These are phyloP conservation scores for Dryadomyces quercivorus DNA, from an alignment of 2,329 filamentous ascomycete genomes.

Conservation along the genomic window DNA sequence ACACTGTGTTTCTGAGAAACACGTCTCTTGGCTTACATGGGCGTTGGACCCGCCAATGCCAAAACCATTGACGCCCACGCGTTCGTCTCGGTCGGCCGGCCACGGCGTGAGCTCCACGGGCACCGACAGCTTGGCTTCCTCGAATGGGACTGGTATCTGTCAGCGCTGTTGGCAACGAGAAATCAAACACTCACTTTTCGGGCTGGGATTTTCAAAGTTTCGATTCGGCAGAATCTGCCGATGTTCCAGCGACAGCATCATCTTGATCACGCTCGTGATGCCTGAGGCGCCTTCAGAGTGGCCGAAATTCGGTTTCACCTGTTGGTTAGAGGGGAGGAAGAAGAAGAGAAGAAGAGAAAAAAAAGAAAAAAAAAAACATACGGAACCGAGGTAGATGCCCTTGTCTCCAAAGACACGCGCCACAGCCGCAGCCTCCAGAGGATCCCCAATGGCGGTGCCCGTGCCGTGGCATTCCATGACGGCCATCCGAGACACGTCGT, in stretches of 20 bases:
- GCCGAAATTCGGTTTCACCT: background rate
- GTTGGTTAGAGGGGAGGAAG: background rate
- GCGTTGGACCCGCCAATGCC: conserved; percentile 25
- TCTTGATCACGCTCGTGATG: conserved; percentile 14
- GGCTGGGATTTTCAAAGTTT: conserved; percentile 21
- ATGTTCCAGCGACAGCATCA: conserved; percentile 8
- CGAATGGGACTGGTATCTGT: conserved; percentile 13
- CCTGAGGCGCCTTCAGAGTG: background rate
- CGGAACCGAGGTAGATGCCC: background rate
- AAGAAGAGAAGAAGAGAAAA: too few relatives aligned
- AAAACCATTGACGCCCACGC: conserved; percentile 22
- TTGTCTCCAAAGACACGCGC: background rate
- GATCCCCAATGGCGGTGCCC: conserved; percentile 23
- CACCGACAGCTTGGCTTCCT: conserved; percentile 17
- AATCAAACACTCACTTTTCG: conserved; percentile 9
- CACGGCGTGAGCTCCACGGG: conserved; percentile 18
- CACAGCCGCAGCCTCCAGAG: conserved; percentile 23
- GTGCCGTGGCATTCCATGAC: conserved; percentile 24
- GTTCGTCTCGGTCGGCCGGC: conserved; percentile 16
- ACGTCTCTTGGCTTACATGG: conserved; percentile 12
- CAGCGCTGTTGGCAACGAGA: background rate
- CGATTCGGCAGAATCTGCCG: conserved; percentile 25
- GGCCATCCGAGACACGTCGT: conserved; percentile 15
- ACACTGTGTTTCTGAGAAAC: background rate
- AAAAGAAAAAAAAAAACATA: background rate